Conservation (phyloP, 768 basidiomycete genomes). For the Boletus eberwhitei region DNA sequence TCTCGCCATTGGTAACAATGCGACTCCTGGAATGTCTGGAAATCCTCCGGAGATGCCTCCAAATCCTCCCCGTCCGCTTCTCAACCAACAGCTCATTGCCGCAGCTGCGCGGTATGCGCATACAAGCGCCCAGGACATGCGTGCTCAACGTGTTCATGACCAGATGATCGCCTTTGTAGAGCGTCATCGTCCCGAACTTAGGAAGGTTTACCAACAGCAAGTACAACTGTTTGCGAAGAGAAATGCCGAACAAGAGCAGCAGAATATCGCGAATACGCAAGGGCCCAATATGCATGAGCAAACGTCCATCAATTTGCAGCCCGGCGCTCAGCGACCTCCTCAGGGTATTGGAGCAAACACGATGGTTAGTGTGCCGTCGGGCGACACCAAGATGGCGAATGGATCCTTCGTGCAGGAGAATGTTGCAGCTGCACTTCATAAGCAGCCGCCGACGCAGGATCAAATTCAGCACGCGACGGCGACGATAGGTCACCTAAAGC, state of each 20-base stretch:
- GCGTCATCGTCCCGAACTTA: slow-evolving; percentile 38
- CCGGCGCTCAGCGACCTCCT: slow-evolving; percentile 17
- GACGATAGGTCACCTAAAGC: slow-evolving; percentile 33
- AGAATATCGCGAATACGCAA: slow-evolving; percentile 19
- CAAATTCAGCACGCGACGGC: slow-evolving; percentile 30
- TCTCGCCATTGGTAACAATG: slow-evolving; percentile 8
- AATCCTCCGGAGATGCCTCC: slow-evolving; percentile 21
- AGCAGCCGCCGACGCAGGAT: slow-evolving; percentile 28
- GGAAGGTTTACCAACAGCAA: slow-evolving; percentile 28
- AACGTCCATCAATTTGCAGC: slow-evolving; percentile 5
- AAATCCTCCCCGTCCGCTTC: slow-evolving; percentile 6
- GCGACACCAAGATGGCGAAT: slow-evolving; percentile 20
- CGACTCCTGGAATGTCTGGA: slow-evolving; percentile 7
- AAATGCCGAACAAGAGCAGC: slow-evolving; percentile 23
- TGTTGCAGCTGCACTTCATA: not conserved
- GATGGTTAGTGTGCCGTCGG: slow-evolving; percentile 6
- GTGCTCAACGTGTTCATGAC: slow-evolving; percentile 46
- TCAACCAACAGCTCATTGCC: slow-evolving; percentile 38
- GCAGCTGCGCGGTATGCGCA: slow-evolving; percentile 48
- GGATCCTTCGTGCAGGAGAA: slow-evolving; percentile 9
- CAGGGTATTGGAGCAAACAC: slow-evolving; percentile 10
- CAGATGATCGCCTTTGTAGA: slow-evolving; percentile 57
- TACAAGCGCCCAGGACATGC: slow-evolving; percentile 48
- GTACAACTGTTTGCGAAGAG: slow-evolving; percentile 15
- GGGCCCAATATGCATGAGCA: slow-evolving; percentile 23